Conservation (phyloP, 2,329 filamentous ascomycete genomes). For the Pseudofabraea citricarpa region DNA sequence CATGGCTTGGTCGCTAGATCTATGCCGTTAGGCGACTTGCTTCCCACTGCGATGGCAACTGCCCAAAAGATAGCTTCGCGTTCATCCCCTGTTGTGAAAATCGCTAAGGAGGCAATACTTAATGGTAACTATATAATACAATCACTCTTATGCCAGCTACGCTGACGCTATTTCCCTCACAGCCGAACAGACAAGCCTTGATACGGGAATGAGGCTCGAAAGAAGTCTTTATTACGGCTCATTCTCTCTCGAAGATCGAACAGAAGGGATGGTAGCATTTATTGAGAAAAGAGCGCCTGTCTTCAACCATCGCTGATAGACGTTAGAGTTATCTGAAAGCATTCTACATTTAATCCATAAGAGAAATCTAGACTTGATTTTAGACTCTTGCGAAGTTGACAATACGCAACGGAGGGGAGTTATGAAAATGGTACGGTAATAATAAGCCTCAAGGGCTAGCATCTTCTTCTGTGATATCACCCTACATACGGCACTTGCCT, state of each 20-base stretch:
- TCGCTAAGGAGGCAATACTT: constrained; percentile 39
- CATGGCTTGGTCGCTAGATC: constrained; percentile 21
- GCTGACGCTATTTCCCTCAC: constrained; percentile 13
- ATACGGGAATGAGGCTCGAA: constrained; percentile 34
- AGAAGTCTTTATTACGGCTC: constrained; percentile 31
- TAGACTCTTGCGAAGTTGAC: too few relatives aligned
- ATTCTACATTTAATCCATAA: too few relatives aligned
- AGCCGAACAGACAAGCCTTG: constrained; percentile 37
- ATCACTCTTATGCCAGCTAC: constrained; percentile 7
- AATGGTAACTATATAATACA: constrained; percentile 27
- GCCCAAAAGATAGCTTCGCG: constrained; percentile 35
- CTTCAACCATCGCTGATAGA: constrained; percentile 39
- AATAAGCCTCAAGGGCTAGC: too few relatives aligned
- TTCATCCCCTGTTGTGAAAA: constrained; percentile 33
- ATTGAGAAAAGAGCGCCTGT: constrained; percentile 53
- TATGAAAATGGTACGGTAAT: too few relatives aligned
- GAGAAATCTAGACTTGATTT: too few relatives aligned
- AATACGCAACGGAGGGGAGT: too few relatives aligned
- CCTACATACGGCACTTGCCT: too few relatives aligned
- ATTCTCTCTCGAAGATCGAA: constrained; percentile 41
- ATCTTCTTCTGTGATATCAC: too few relatives aligned
- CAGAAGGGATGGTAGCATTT: constrained; percentile 55
- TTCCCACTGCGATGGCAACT: constrained; percentile 32
- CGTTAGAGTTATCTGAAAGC: too few relatives aligned
- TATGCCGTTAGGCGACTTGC: constrained; percentile 29